Base-by-base conservation (phyloP, 2,329 filamentous ascomycete genomes). In the Cercospora canescens region DNA sequence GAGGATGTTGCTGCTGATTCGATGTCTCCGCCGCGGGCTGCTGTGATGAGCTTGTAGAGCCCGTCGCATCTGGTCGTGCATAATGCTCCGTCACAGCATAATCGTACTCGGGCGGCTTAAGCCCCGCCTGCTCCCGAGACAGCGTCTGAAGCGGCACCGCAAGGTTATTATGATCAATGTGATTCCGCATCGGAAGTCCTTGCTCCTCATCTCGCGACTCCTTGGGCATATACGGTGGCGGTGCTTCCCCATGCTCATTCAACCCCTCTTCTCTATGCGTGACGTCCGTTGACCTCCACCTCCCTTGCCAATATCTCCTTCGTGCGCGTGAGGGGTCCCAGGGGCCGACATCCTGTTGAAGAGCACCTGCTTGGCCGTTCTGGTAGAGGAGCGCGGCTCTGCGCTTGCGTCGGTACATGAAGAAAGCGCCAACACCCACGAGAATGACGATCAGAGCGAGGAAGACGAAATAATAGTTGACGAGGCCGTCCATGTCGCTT, bases 201-300 rank as follows among this genome's bases (percentile, higher is more conserved):
- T 37, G 61, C 66, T 52, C 72, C 56, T 64, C 63, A 35, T 71
- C 70, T 14, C 76, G 72, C 26, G 52, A 34, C 52, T 66, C 69
- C 66, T 78, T 79, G 0, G 64, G 79, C 11, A 72, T 80, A 74
- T 91, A 91, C 0, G 88, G 87, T 56, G 88, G 88, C 58, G 88
- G 88, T 9, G 88, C 86, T 75, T 90, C 87, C 30, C 88, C 88
- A 50, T 83, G 76, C 78, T 89, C 88, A 73, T 90, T 84, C 63
- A 90, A 76, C 0, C 88, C 88, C 69, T 90, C 88, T 54, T 84
- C 80, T 60, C 58, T 71, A 12, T 58, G 37, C 11, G 64, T 64
- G n/a, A 48, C 56, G n/a, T 71, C 67, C 1, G 61, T 61, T 11
- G 66, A 66, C 16, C 67, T 55, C 68, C 69, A 70, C 21, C 68